Base-by-base conservation (phyloP, 768 basidiomycete species). In the Pleurotus salmoneostramineus region DNA sequence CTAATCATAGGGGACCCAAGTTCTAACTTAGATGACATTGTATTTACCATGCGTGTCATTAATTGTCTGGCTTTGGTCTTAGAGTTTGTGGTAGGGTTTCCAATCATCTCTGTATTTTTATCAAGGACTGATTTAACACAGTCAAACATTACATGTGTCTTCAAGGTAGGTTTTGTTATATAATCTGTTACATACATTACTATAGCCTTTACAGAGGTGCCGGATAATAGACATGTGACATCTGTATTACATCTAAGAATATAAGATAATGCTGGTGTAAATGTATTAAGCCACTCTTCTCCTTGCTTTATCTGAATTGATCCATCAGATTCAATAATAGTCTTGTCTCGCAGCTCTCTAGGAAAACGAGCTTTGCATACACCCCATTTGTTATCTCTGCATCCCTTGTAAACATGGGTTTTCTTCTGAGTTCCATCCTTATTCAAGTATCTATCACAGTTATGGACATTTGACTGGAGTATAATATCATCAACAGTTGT, bases 121-220 rank as follows among this genome's bases (percentile, higher is more conserved):
- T 65, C 59, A 50, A 71, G 68, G 0, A 72, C 57, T 7, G 64
- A 56, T 10, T 59, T 57, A 0, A 73, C 60, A 6, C 69, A 57
- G 0, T 75, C 66, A 64, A 78, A 77, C 31, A 76, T 66, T 11
- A 63, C 63, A 62, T 75, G 67, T 0, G 72, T 75, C 46, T 77
- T 79, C 8, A 81, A 58, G 1, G 62, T 35, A 0, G 61, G 17
- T 50, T 72, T 72, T 0, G 69, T 70, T 10, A 72, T 64, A 59
- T 72, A 72, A 45, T 72, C 69, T 11, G 70, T 63, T 5, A 57
- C 44, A 46, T 45, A 45, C 8, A 33, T 31, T 0, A 57, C 36
- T 2, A 57, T 15, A 45, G 44, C 44, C 31, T 72, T 72, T 0
- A 77, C 64, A 1, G 70, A 67, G 12, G 74, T 76, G 4, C 75